Conservation (phyloP, 345 rosid species). For the Salix koriyanagi region DNA sequence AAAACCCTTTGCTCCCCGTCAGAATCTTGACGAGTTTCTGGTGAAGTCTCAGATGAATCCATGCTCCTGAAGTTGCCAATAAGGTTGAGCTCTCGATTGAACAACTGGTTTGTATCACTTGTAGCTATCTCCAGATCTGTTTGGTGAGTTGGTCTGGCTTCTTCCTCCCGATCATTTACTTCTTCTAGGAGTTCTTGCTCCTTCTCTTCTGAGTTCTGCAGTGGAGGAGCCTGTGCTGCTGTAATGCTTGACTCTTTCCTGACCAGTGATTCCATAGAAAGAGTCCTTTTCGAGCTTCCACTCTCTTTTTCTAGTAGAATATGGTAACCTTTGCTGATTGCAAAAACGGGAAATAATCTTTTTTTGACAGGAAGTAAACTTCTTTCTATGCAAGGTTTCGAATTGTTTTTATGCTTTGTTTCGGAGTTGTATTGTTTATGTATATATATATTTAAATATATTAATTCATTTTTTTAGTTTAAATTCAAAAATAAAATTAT, state of each 20-base stretch:
- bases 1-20: conserved; percentile 12
- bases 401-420: no score
- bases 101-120: conserved; percentile 27
- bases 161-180: conserved; percentile 13
- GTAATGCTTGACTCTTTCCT: conserved; percentile 20
- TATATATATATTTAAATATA: no score
- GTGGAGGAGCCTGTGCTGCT: conserved; percentile 28
- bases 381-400: background rate
- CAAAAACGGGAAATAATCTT: background rate
- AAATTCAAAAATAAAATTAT: no score
- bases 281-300: background rate
- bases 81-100: conserved; percentile 63
- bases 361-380: conserved; percentile 23
- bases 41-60: conserved; percentile 19
- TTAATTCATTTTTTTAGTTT: no score
- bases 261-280: conserved; percentile 11
- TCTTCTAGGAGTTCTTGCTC: conserved; percentile 15
- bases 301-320: conserved; percentile 1
- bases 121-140: conserved; percentile 39
- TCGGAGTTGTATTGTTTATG: no score
- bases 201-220: conserved; percentile 20
- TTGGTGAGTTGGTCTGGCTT: conserved; percentile 15
- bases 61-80: conserved; percentile 41
- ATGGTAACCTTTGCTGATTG: conserved; percentile 13
- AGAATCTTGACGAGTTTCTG: conserved; percentile 16